Evolutionary conservation across 2,329 filamentous ascomycete species (phyloP).

Genomic region (Aschersonia sp.): DNA sequence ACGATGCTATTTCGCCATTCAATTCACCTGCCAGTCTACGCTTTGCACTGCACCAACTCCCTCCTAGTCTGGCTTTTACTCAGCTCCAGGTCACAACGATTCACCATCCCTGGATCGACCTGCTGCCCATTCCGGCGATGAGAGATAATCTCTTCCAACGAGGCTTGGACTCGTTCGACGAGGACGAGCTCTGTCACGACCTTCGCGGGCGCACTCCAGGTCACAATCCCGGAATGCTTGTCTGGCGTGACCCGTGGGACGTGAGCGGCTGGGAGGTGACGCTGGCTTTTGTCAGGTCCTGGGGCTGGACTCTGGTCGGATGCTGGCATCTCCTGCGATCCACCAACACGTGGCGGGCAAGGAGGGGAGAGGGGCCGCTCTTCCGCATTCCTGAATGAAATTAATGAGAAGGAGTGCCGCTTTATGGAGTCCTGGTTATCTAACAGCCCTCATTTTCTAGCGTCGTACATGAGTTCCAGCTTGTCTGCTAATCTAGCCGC

Average conservation of each 20-base stretch:
- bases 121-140: constrained; percentile 8
- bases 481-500: no score
- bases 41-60: constrained; percentile 4
- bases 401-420: no score
- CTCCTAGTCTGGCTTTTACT: constrained; percentile 1
- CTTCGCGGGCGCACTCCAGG: constrained; percentile 2
- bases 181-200: constrained; percentile 10
- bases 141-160: constrained; percentile 9
- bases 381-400: background rate
- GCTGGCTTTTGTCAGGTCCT: constrained; percentile 28
- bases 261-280: constrained; percentile 31
- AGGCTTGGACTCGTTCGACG: constrained; percentile 7
- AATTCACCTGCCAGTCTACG: constrained; percentile 2
- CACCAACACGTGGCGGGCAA: constrained; percentile 21
- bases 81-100: constrained; percentile 5
- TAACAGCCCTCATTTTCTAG: no score
- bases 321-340: constrained; percentile 21
- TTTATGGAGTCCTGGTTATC: no score
- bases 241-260: constrained; percentile 34
- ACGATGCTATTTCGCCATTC: background rate
- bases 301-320: constrained; percentile 22
- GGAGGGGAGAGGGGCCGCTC: constrained; percentile 7
- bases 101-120: constrained; percentile 11
- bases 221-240: constrained; percentile 17
- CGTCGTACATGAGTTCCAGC: no score